Evolutionary conservation across 306 rosid genomes (phyloP).

Genomic region (Dalbergia cochinchinensis): DNA sequence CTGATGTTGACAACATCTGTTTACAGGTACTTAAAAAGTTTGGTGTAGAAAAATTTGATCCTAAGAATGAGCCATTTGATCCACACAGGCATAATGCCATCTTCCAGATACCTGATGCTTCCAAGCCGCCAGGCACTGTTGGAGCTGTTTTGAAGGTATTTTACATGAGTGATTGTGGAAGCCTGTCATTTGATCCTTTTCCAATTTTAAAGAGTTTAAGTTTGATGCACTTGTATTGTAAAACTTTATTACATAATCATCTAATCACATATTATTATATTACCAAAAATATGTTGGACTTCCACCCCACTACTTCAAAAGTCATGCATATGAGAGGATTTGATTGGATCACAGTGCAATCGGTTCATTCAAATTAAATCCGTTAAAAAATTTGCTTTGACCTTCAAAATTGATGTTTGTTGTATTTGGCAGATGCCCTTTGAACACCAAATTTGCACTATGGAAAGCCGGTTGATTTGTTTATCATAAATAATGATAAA

Average conservation of each 20-base stretch:
- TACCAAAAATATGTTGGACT: no score
- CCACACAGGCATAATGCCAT: slow-evolving; percentile 91
- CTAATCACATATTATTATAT: no score
- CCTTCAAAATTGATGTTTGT: background rate
- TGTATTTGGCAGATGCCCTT: background rate
- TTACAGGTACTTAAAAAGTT: slow-evolving; percentile 83
- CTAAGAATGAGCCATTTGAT: slow-evolving; percentile 90
- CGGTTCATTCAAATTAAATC: no score
- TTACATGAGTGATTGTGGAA: background rate
- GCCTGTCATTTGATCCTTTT: background rate
- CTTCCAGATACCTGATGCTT: slow-evolving; percentile 81
- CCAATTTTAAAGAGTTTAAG: background rate
- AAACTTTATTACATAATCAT: no score
- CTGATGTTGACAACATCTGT: slow-evolving; percentile 33
- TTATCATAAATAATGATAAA: background rate
- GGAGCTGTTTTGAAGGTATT: slow-evolving; percentile 90
- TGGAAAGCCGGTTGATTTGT: slow-evolving; percentile 1
- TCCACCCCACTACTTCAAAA: no score
- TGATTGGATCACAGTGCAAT: no score
- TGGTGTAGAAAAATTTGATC: slow-evolving; percentile 88
- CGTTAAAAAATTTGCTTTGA: background rate
- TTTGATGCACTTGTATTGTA: no score
- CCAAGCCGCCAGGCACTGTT: slow-evolving; percentile 87
- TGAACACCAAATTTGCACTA: slow-evolving; percentile 18
- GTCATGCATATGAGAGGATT: no score